Base-by-base conservation (phyloP, 306 rosid genomes). In the Cicer chorassanicum region DNA sequence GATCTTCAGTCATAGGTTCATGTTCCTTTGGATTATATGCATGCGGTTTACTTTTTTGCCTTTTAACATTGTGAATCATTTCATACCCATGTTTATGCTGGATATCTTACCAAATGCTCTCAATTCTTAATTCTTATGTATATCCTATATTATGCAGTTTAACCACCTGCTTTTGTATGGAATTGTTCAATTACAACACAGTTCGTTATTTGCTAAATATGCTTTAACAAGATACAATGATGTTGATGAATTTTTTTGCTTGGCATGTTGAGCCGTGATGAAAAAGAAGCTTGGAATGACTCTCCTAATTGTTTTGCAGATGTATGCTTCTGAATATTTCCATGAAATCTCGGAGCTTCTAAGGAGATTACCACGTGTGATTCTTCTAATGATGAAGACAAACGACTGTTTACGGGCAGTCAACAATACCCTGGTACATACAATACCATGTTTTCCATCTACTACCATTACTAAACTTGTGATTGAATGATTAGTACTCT, bases 391-490 rank as follows among this genome's bases (percentile, higher is more conserved):
- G 99, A 87, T 94, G 89, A 94, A 94, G 87, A 94, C 99, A 64
- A 94, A 94, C 82, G 99, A 94, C 76, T 94, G 99, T 80, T 85
- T 94, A 79, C 87, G 98, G 72, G 82, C 99, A 40, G 99, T 94
- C 76, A 94, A 88, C 82, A 92, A 88, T 66, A 34, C 83, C 62
- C 87, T 94, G 99, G 99, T 94, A 92, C 79, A 24, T 39, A 29
- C 15, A 66, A 50, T 77, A 53, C 81, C 53, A 11, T 72, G 60
- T 72, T 75, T 82, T 49, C 38, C 45, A 60, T 74, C 63, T 44
- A 74, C 61, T 82, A 55, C 68, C 68, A 48, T 73, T 61, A 43
- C 48, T 21, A 70, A 55, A 62, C 57, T 38, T 53, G 45, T 60
- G 42, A 69, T 56, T 57, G 62, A 59, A 46, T 70, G 61, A 79